Evolutionary conservation across 805 yeast species (phyloP), one percentile per base, ranked within the genome.

Genomic region (Grigorovia jiainica): DNA sequence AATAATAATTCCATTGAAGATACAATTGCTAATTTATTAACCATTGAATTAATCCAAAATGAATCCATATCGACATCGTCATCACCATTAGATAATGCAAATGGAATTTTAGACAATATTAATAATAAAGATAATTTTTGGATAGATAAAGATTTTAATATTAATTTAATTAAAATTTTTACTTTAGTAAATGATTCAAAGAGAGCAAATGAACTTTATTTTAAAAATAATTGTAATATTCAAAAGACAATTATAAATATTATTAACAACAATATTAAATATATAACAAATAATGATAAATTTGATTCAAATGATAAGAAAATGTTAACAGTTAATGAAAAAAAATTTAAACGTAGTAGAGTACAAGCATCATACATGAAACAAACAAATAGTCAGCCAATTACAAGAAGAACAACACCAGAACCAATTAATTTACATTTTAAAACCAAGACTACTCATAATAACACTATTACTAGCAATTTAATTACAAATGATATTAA

Each of bases 221-320:
- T 59, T 30, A 48, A 48, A 19, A 57, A 60, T 41, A 43, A 55
- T 3, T 53, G 59, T 21, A 53, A 60, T 36, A 41, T 56, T 3
- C 43, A 52, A 5, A 47, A 53, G 17, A 61, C 73, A 1, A 49
- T 71, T 6, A 57, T 70, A 9, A 67, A 66, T 40, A 51, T 70
- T 1, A 53, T 70, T 3, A 42, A 40, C 31, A 47, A 48, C 17
- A 41, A 47, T 9, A 20, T 21, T 18, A 34, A 34, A n/a, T 13
- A 27, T 43, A 36, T n/a, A 41, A 31, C 16, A 20, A 20, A 20
- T 20, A 15, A 13, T 10, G 15, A 13, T 6, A 27, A 8, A 4
- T 11, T 9, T 25, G n/a, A 25, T 27, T n/a, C n/a, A n/a, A 36
- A 11, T 36, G 4, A 39, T 3, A 18, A 21, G 10, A 16, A 21